Evolutionary conservation across 2,329 filamentous ascomycete species (phyloP).

Genomic region (Paramyrothecium sp.): DNA sequence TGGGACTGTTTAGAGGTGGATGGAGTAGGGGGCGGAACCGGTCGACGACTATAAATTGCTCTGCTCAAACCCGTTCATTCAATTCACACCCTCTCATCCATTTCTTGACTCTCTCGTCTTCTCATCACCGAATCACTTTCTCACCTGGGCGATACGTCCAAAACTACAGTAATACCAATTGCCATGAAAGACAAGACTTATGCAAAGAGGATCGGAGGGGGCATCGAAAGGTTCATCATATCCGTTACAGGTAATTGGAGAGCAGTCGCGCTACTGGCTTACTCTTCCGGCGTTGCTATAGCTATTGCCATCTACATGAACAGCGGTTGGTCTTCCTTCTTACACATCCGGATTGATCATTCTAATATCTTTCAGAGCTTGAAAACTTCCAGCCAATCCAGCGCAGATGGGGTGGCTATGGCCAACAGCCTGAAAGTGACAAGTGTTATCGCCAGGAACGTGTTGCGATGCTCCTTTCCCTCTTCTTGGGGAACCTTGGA

Average conservation of each 20-base stretch:
- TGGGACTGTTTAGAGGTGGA: background rate
- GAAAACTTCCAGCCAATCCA: background rate
- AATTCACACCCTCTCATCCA: no score
- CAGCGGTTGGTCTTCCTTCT: background rate
- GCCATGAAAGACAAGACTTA: background rate
- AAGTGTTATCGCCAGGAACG: slow-evolving; percentile 18
- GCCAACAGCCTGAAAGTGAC: slow-evolving; percentile 9
- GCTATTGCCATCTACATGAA: background rate
- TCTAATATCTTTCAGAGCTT: background rate
- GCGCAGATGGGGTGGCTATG: slow-evolving; percentile 13
- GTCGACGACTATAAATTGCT: background rate
- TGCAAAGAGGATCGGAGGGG: background rate
- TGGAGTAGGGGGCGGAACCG: background rate
- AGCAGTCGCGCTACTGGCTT: background rate
- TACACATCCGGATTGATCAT: background rate
- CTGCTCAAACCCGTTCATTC: background rate
- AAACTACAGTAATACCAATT: background rate
- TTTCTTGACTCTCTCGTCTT: background rate
- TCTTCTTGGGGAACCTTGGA: slow-evolving; percentile 10
- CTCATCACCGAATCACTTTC: background rate
- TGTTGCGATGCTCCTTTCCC: slow-evolving; percentile 14
- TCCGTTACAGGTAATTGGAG: background rate
- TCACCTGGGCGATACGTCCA: background rate
- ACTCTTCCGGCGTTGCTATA: background rate
- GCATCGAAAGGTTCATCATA: background rate